Evolutionary conservation across 495 filamentous ascomycete species (phyloP), one percentile per base, ranked within the genome.

Genomic region (Amniculicola lignicola): DNA sequence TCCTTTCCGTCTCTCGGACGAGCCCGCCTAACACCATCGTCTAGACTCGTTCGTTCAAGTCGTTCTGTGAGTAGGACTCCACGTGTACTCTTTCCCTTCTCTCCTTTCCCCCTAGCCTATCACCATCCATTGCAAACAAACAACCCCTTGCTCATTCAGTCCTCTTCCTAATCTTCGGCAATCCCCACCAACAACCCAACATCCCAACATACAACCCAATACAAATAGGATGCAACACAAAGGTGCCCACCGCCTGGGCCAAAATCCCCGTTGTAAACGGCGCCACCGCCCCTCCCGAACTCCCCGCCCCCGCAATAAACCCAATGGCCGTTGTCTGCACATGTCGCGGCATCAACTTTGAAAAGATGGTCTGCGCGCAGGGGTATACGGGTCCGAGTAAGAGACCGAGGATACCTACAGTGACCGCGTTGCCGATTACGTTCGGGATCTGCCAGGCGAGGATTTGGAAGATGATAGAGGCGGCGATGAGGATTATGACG

Each of bases 331-430:
- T 82, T 31, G 85, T 80, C 61, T 85, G 85, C 53, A 90, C 74
- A 46, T 75, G 72, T 14, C 77, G 75, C 2, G 78, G 77, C 36
- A 93, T 74, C 12, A 82, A 72, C 50, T 77, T 72, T 31, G 80
- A 79, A 57, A 90, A 83, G 1, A 90, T 76, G 1, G 79, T 79
- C 18, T 81, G 82, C 1, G 83, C 82, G 59, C 83, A 89, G 0
- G 88, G 87, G 54, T 88, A 84, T 1, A 92, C 75, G 0, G 89
- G 88, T 0, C 90, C 89, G 10, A 94, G 71, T n/a, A 91, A 67
- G 29, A 91, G 71, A 3, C 89, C 89, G 21, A 92, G 70, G n/a
- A 91, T 69, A 3, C 81, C 70, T 1, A 91, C 81, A 7, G 84
- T 79, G 10, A 90, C 67, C 41, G 60, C 49, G 16, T 62, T 51